These are phyloP conservation scores for Podospora sp. DNA, from an alignment of 495 filamentous ascomycete species.

Conservation along the genomic window DNA sequence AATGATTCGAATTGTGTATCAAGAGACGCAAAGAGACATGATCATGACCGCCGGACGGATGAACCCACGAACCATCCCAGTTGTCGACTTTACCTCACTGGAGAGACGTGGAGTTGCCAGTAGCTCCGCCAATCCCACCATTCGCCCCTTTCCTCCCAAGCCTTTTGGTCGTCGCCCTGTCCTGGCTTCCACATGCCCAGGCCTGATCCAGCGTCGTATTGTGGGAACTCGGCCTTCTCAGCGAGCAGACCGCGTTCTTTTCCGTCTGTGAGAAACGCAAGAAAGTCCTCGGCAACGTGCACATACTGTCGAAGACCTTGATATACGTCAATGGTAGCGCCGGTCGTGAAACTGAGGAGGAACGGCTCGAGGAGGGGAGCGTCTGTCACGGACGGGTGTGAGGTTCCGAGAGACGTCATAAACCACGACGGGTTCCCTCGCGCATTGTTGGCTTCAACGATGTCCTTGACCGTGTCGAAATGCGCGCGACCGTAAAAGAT, in stretches of 20 bases:
- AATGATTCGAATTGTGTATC: neutral
- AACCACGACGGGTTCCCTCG: slow-evolving; percentile 52
- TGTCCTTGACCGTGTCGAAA: slow-evolving; percentile 52
- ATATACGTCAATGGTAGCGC: slow-evolving; percentile 46
- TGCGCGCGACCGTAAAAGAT: slow-evolving; percentile 55
- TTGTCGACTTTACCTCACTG: slow-evolving; percentile 13
- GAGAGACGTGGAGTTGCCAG: slow-evolving; percentile 47
- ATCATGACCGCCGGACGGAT: no score
- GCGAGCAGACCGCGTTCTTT: slow-evolving; percentile 36
- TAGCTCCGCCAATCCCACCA: slow-evolving; percentile 45
- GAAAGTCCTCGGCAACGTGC: slow-evolving; percentile 48
- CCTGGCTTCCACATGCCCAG: slow-evolving; percentile 44
- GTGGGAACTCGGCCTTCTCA: slow-evolving; percentile 44
- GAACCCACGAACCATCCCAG: no score
- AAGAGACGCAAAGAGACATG: neutral
- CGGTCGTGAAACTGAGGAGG: slow-evolving; percentile 52
- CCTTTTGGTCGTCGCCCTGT: slow-evolving; percentile 31
- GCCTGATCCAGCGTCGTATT: slow-evolving; percentile 38
- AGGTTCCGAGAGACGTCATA: slow-evolving; percentile 52
- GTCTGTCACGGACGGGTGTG: slow-evolving; percentile 57
- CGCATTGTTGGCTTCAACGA: slow-evolving; percentile 43
- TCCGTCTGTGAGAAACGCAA: slow-evolving; percentile 41
- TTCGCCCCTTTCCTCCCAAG: slow-evolving; percentile 28
- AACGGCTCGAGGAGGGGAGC: slow-evolving; percentile 55
- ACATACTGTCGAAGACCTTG: slow-evolving; percentile 50